Evolutionary conservation across 495 filamentous ascomycete genomes (phyloP).

Genomic region (Acidiella bohemica): DNA sequence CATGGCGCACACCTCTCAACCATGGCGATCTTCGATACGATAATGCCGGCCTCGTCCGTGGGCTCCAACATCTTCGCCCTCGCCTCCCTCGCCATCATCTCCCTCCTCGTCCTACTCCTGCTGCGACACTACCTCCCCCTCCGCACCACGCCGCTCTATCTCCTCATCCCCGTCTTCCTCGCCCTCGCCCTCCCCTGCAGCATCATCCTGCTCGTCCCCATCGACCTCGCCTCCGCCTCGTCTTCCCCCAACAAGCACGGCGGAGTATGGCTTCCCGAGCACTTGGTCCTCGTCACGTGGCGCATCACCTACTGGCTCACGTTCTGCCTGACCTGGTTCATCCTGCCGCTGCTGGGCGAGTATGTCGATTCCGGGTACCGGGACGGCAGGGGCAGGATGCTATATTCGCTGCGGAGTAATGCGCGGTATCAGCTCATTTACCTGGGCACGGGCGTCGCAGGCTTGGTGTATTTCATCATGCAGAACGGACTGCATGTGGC

Average conservation of each 20-base stretch:
- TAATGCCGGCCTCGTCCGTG: too few species aligned
- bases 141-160: slow-evolving; percentile 76
- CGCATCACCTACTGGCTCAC: slow-evolving; percentile 93
- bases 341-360: slow-evolving; percentile 83
- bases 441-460: slow-evolving; percentile 54
- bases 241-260: slow-evolving; percentile 28
- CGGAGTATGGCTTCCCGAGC: slow-evolving; percentile 53
- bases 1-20: too few species aligned
- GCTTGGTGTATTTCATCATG: slow-evolving; percentile 69
- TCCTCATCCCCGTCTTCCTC: slow-evolving; percentile 86
- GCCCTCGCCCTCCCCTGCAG: slow-evolving; percentile 82
- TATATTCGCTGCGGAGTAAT: slow-evolving; percentile 76
- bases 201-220: slow-evolving; percentile 88
- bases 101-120: slow-evolving; percentile 62
- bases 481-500: slow-evolving; percentile 55
- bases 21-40: too few species aligned
- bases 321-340: slow-evolving; percentile 87
- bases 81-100: slow-evolving; percentile 57
- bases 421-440: slow-evolving; percentile 75
- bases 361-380: slow-evolving; percentile 90
- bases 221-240: slow-evolving; percentile 80
- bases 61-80: slow-evolving; percentile 64
- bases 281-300: slow-evolving; percentile 70
- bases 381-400: slow-evolving; percentile 60
- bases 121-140: slow-evolving; percentile 80